Base-by-base conservation (phyloP, 2,329 filamentous ascomycete genomes). In the Pyrenophora seminiperda region DNA sequence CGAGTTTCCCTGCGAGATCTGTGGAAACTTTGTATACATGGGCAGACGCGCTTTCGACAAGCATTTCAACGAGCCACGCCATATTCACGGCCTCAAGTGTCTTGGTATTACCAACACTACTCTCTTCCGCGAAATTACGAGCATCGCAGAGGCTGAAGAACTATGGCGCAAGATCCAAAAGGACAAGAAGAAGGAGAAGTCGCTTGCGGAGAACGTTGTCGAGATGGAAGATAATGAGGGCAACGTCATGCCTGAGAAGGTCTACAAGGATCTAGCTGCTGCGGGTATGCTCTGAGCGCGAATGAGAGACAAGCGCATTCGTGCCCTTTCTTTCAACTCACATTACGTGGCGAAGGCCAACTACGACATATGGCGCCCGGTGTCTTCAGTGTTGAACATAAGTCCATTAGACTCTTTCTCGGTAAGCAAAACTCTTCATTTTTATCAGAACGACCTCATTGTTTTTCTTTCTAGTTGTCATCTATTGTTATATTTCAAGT, bases 21-120 rank as follows among this genome's bases (percentile, higher is more conserved):
- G 94, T 69, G 94, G 94, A 47, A 97, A 97, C 74, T 97, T 91
- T 67, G 91, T 97, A n/a, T 97, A 97, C 77, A 97, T 96, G 89
- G 94, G 94, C 13, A 83, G 94, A 18, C 85, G 94, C 41, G 92
- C 92, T 1, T 99, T 97, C 65, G 94, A 99, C 71, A 99, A 99
- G 79, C 94, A 99, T 73, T 99, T 99, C 77, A 95, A 92, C 61
- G 94, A 99, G 73, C 86, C 90, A 7, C 81, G 91, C 44, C 94
- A 99, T 70, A 89, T 97, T 40, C 94, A 96, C 69, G 94, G 94
- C 1, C 77, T 99, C 60, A 94, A 95, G 73, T 96, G 93, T 68
- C 77, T 99, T 41, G 95, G 95, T 15, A 94, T 99, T 69, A 95
- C 88, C 9, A 94, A 95, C 68, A 91, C 91, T 2, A 87, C 87